Evolutionary conservation across 768 basidiomycete genomes (phyloP).

Genomic region (Collybia mongolica): DNA sequence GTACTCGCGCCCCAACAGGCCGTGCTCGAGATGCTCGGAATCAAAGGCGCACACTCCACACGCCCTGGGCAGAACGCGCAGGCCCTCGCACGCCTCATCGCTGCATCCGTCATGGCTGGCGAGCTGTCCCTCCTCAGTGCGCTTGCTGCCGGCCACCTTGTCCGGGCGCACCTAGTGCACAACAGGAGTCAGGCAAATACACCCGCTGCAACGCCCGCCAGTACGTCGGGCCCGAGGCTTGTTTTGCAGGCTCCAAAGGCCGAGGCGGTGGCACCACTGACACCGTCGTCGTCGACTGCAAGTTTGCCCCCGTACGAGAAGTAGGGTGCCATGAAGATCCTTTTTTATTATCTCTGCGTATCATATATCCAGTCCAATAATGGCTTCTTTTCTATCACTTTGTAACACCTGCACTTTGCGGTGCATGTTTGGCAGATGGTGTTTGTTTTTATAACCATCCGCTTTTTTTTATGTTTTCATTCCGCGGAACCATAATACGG

Average conservation of each 20-base stretch:
- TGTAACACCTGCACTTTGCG: too few species aligned
- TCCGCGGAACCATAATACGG: too few species aligned
- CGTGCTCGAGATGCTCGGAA: conserved; percentile 91
- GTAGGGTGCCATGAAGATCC: not conserved
- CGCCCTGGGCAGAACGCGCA: conserved; percentile 90
- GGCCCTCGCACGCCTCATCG: conserved; percentile 85
- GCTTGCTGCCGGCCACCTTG: conserved; percentile 92
- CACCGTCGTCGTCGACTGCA: conserved; percentile 13
- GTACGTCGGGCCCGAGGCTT: not conserved
- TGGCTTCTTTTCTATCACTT: not conserved
- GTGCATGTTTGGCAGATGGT: too few species aligned
- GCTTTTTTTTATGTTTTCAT: too few species aligned
- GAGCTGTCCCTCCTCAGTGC: conserved; percentile 91
- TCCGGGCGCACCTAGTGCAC: conserved; percentile 90
- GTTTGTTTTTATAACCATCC: too few species aligned
- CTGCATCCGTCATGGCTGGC: conserved; percentile 94
- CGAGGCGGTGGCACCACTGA: not conserved
- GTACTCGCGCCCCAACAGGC: conserved; percentile 87
- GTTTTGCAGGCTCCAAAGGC: not conserved
- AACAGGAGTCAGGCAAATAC: conserved; percentile 86
- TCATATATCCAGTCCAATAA: not conserved
- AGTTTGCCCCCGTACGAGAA: conserved; percentile 19
- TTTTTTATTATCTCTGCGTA: not conserved
- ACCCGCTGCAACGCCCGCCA: conserved; percentile 38
- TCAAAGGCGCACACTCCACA: conserved; percentile 86